phyloP scores from a whole-genome alignment of 805 yeast genomes.

The Teunomyces gatunensis region DNA sequence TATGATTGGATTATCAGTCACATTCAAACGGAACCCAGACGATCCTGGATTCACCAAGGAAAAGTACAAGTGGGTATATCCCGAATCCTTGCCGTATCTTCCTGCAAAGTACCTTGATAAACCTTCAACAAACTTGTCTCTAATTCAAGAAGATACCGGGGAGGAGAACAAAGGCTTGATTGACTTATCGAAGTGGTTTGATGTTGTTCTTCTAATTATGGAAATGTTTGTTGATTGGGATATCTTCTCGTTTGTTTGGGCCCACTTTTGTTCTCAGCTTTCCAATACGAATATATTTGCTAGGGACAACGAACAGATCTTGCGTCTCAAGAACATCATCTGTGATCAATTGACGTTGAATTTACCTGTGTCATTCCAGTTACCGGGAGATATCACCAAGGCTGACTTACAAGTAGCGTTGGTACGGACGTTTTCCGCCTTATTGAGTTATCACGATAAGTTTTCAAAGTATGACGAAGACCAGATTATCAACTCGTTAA shows the following conservation, averaged over 20 bases:
- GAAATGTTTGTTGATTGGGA: conserved; percentile 66
- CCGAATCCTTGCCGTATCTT: conserved; percentile 52
- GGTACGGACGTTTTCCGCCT: conserved; percentile 59
- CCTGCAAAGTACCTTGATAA: conserved; percentile 41
- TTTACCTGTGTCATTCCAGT: conserved; percentile 35
- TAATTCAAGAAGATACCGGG: not conserved
- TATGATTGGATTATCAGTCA: conserved; percentile 64
- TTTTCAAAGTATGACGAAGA: conserved; percentile 61
- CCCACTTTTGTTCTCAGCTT: conserved; percentile 70
- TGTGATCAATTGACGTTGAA: conserved; percentile 59
- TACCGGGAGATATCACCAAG: conserved; percentile 47
- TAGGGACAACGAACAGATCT: conserved; percentile 38
- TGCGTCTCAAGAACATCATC: conserved; percentile 42
- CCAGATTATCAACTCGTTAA: conserved; percentile 56
- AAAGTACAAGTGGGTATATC: conserved; percentile 53
- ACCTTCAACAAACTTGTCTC: conserved; percentile 30
- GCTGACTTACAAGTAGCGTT: conserved; percentile 66
- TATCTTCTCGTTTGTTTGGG: conserved; percentile 59
- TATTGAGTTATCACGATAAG: conserved; percentile 56
- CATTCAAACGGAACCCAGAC: conserved; percentile 49
- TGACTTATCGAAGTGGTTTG: conserved; percentile 47
- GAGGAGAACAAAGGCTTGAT: not conserved
- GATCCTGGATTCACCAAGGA: conserved; percentile 19
- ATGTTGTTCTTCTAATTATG: conserved; percentile 47
- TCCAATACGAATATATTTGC: conserved; percentile 55